These are phyloP conservation scores for Paramecium pentaurelia DNA, from an alignment of 73 alveolate genomes.

Conservation along the genomic window DNA sequence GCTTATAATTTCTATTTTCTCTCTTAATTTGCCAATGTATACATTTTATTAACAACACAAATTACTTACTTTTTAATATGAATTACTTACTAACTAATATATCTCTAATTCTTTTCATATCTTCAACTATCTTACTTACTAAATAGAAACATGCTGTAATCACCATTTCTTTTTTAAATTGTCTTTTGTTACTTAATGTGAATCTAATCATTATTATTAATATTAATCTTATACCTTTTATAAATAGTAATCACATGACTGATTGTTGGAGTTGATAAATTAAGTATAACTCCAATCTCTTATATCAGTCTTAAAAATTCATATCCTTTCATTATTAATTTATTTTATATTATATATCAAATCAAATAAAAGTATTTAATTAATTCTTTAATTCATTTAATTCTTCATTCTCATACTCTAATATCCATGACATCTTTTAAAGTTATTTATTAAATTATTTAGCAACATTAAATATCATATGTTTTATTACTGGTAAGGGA, in stretches of 20 bases:
- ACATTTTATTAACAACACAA: background rate
- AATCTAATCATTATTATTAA: background rate
- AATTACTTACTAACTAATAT: constrained; percentile 5
- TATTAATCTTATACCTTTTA: background rate
- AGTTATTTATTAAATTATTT: background rate
- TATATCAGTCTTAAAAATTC: constrained; percentile 40
- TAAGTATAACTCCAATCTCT: constrained; percentile 18
- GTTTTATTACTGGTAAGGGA: background rate
- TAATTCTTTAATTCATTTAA: background rate
- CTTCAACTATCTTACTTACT: constrained; percentile 38
- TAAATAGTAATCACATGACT: constrained; percentile 24
- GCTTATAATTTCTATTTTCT: background rate
- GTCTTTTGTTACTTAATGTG: background rate
- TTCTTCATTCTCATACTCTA: background rate
- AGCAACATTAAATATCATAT: background rate
- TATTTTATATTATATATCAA: background rate
- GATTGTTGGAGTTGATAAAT: constrained; percentile 36
- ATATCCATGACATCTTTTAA: background rate
- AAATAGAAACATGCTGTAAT: constrained; percentile 33
- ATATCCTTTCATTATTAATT: constrained; percentile 11
- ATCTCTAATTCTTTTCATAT: constrained; percentile 36
- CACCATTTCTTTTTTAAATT: constrained; percentile 7
- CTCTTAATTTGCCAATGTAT: constrained; percentile 4
- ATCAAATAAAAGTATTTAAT: background rate
- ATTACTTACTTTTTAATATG: background rate